These are phyloP conservation scores for Phalaenopsis hybrid DNA, from an alignment of 116 monocot genomes.

Conservation along the genomic window DNA sequence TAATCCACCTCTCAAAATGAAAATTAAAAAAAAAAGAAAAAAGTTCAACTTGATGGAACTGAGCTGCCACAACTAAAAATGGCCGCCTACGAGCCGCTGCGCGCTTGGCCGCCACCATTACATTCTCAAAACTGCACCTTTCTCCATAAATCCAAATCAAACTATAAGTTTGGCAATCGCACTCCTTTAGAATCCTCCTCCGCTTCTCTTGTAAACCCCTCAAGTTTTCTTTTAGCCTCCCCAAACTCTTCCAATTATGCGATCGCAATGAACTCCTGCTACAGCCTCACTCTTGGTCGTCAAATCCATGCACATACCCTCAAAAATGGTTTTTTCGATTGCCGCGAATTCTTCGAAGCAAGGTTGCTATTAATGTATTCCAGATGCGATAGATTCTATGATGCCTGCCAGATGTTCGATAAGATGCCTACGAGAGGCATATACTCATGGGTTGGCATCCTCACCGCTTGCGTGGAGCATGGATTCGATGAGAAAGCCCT, in stretches of 20 bases:
- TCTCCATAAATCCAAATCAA: neutral
- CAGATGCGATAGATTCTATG: neutral
- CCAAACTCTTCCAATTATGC: constrained; percentile 11
- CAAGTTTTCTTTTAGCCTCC: neutral
- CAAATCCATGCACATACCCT: constrained; percentile 25
- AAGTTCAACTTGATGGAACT: too few relatives aligned
- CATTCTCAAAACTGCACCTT: neutral
- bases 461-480: constrained; percentile 11
- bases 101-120: neutral
- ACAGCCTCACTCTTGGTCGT: constrained; percentile 11
- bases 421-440: constrained; percentile 17
- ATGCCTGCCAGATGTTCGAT: constrained; percentile 18
- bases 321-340: constrained; percentile 10
- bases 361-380: constrained; percentile 12
- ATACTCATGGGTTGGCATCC: constrained; percentile 24
- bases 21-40: too few relatives aligned
- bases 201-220: neutral
- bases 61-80: neutral
- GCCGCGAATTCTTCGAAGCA: constrained; percentile 19
- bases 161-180: neutral
- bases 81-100: neutral
- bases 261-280: constrained; percentile 17
- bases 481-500: constrained; percentile 7
- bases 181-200: neutral
- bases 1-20: too few relatives aligned